Evolutionary conservation across 768 basidiomycete species (phyloP).

Genomic region (Neoboletus brunneissimus): DNA sequence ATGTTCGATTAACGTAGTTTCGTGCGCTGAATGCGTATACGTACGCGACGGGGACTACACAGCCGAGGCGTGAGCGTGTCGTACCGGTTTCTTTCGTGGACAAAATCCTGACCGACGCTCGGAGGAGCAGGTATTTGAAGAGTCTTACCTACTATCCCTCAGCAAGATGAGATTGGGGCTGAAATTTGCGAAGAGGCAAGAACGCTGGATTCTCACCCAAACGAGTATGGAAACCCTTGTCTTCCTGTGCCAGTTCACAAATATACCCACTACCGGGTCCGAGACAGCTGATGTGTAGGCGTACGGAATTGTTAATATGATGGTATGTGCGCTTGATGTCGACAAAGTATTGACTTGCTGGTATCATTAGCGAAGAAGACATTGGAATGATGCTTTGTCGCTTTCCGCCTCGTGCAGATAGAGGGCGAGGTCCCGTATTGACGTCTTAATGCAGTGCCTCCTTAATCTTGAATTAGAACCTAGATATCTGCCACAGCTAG

Average conservation of each 20-base stretch:
- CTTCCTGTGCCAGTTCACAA: background rate
- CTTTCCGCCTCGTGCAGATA: background rate
- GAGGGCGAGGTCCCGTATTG: background rate
- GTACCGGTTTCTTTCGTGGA: background rate
- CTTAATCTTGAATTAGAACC: background rate
- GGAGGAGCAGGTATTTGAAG: background rate
- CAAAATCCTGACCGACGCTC: no score
- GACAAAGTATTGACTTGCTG: background rate
- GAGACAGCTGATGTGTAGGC: background rate
- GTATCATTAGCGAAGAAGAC: background rate
- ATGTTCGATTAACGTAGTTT: background rate
- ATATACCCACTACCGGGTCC: background rate
- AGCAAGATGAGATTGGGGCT: background rate
- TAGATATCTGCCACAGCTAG: background rate
- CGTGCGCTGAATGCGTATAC: background rate
- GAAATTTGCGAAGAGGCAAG: background rate
- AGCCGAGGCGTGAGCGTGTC: background rate
- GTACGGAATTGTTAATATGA: no score
- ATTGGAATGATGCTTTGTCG: background rate
- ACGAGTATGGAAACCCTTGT: background rate
- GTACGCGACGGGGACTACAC: background rate
- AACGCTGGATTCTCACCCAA: background rate
- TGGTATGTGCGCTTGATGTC: no score
- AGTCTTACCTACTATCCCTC: background rate
- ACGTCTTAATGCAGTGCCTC: background rate